phyloP scores from a whole-genome alignment of 2,329 filamentous ascomycete species.

The Huntiella bhutanensis region DNA sequence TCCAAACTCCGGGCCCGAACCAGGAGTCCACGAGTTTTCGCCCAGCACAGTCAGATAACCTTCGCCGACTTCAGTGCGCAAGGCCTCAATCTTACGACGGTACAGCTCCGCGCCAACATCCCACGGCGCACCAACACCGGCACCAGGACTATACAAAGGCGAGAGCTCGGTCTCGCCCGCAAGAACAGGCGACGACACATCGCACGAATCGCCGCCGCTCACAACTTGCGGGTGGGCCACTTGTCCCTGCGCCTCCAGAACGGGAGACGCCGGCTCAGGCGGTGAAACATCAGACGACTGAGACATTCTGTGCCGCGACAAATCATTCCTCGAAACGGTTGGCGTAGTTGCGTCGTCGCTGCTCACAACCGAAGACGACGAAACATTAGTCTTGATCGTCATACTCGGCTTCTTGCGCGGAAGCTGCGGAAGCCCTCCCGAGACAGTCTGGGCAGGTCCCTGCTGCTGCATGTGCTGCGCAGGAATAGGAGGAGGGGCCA shows the following conservation, averaged over 20 bases:
- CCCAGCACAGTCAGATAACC: slow-evolving; percentile 71
- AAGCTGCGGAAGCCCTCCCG: slow-evolving; percentile 1
- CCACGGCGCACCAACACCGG: slow-evolving; percentile 35
- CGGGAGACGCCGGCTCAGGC: slow-evolving; percentile 9
- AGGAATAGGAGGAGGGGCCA: slow-evolving; percentile 8
- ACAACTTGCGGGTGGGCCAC: slow-evolving; percentile 5
- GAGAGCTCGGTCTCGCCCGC: slow-evolving; percentile 7
- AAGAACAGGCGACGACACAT: slow-evolving; percentile 4
- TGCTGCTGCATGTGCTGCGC: neutral
- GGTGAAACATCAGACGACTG: slow-evolving; percentile 10
- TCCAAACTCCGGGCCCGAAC: slow-evolving; percentile 20
- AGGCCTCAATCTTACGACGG: slow-evolving; percentile 67
- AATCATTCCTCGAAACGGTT: neutral
- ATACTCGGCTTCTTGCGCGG: slow-evolving; percentile 2
- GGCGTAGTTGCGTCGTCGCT: slow-evolving; percentile 2
- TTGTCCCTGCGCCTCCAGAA: slow-evolving; percentile 5
- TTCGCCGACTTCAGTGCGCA: slow-evolving; percentile 70
- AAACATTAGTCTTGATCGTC: slow-evolving; percentile 4
- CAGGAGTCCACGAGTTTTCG: slow-evolving; percentile 28
- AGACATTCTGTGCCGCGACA: slow-evolving; percentile 9
- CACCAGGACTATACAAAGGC: slow-evolving; percentile 13
- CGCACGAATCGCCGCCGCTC: slow-evolving; percentile 6
- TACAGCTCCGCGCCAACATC: slow-evolving; percentile 59
- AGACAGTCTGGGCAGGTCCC: neutral
- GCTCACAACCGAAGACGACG: neutral